These are phyloP conservation scores for Stachybotrys echinatus DNA, from an alignment of 2,329 filamentous ascomycete species.

Conservation along the genomic window DNA sequence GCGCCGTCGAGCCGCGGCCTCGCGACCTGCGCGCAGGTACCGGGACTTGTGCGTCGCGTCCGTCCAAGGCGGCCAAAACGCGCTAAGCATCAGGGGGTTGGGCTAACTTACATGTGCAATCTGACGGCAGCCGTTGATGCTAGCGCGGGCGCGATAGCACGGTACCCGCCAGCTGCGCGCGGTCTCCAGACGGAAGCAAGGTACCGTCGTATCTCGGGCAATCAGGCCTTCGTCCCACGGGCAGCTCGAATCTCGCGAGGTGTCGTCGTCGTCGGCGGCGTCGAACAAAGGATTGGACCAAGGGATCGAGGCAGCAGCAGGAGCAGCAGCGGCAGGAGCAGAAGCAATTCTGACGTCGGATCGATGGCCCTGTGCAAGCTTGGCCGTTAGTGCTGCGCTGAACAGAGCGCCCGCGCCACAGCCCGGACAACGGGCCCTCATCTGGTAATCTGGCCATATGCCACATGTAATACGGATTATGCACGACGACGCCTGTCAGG, in stretches of 20 bases:
- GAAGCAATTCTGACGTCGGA: neutral
- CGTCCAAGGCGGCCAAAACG: neutral
- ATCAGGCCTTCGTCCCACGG: neutral
- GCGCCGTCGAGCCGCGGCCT: no score
- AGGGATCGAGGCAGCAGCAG: no score
- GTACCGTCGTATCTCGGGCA: neutral
- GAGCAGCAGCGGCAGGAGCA: no score
- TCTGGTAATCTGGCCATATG: no score
- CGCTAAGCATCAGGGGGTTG: neutral
- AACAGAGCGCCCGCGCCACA: neutral
- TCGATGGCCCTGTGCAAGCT: no score
- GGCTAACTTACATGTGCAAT: neutral
- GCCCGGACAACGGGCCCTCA: neutral
- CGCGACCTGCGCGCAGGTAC: no score
- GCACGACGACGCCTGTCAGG: neutral
- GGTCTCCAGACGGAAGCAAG: neutral
- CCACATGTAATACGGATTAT: no score
- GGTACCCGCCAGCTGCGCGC: neutral
- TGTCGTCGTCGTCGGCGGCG: neutral
- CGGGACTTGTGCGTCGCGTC: neutral
- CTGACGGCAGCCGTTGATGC: neutral
- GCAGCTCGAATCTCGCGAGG: no score
- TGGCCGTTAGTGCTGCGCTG: neutral
- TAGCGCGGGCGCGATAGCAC: neutral
- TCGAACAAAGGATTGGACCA: no score